Conservation (phyloP, 2,329 filamentous ascomycete species). For the Venturia aucupariae region DNA sequence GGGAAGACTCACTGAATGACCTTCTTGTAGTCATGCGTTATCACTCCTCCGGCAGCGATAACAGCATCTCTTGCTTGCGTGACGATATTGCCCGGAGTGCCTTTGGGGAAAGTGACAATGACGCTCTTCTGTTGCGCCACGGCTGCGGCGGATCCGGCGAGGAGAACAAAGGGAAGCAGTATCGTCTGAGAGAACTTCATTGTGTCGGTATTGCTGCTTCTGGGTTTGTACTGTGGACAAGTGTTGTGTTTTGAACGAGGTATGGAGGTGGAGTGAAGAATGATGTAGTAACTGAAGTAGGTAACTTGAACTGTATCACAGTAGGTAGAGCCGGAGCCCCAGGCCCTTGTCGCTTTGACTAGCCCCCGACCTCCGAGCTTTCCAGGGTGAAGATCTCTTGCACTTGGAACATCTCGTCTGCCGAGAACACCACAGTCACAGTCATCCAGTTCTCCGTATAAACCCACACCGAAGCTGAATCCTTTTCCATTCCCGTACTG, state of each 20-base stretch:
- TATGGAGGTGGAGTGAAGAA: neutral
- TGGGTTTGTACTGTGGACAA: neutral
- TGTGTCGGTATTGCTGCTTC: constrained; percentile 14
- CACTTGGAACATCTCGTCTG: neutral
- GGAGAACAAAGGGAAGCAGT: constrained; percentile 46
- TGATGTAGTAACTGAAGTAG: neutral
- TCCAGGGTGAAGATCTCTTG: neutral
- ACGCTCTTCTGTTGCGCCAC: constrained; percentile 59
- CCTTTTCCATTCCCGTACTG: neutral
- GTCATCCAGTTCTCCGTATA: neutral
- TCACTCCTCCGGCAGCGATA: constrained; percentile 48
- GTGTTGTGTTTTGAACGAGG: neutral
- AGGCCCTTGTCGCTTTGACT: neutral
- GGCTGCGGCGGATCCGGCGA: constrained; percentile 52
- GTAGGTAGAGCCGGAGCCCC: too few relatives aligned
- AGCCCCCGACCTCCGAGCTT: neutral
- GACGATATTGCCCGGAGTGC: constrained; percentile 59
- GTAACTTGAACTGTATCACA: too few relatives aligned
- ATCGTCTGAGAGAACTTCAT: constrained; percentile 50
- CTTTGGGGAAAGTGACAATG: constrained; percentile 66
- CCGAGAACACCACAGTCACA: neutral
- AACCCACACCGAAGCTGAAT: neutral
- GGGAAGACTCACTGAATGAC: constrained; percentile 30
- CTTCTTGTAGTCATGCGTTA: constrained; percentile 64
- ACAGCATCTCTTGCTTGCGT: constrained; percentile 64